These are phyloP conservation scores for Leccinum pallidistipes DNA, from an alignment of 1,284 basidiomycete genomes.

Conservation along the genomic window DNA sequence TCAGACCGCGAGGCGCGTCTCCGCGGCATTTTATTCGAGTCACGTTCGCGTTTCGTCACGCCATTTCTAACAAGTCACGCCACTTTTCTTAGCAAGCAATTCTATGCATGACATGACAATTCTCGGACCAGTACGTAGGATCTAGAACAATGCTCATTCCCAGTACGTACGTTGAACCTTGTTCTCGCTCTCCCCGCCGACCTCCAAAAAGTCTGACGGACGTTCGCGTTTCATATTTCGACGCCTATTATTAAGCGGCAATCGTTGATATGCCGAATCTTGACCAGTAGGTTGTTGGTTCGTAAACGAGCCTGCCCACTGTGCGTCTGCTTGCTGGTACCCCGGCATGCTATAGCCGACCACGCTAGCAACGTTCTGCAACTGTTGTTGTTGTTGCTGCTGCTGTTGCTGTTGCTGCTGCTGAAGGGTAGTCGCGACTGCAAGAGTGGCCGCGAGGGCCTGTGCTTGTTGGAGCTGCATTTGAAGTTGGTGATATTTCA, in stretches of 20 bases:
- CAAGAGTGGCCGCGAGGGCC: slow-evolving; percentile 60
- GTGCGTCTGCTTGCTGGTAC: slow-evolving; percentile 35
- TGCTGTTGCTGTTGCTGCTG: slow-evolving; percentile 50
- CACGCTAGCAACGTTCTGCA: slow-evolving; percentile 30
- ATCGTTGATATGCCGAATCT: slow-evolving; percentile 81
- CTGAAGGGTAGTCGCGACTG: slow-evolving; percentile 49
- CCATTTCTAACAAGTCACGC: slow-evolving; percentile 17
- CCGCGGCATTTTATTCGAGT: slow-evolving; percentile 23
- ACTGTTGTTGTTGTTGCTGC: slow-evolving; percentile 38
- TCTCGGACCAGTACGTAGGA: too few relatives aligned
- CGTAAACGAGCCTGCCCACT: slow-evolving; percentile 54
- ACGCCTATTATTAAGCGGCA: slow-evolving; percentile 76
- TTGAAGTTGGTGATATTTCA: slow-evolving; percentile 74
- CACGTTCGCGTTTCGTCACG: slow-evolving; percentile 34
- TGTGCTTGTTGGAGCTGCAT: slow-evolving; percentile 77
- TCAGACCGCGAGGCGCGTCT: slow-evolving; percentile 14
- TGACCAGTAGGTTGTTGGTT: slow-evolving; percentile 63
- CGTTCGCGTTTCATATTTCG: slow-evolving; percentile 75
- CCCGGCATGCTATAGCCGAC: slow-evolving; percentile 43
- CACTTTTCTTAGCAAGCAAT: slow-evolving; percentile 7
- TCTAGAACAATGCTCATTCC: slow-evolving; percentile 44
- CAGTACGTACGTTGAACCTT: slow-evolving; percentile 68
- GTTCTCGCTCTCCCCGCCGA: slow-evolving; percentile 57
- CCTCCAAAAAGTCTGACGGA: slow-evolving; percentile 79
- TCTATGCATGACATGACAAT: background rate